These are phyloP conservation scores for Russula ochroleuca DNA, from an alignment of 768 basidiomycete species.

Conservation along the genomic window DNA sequence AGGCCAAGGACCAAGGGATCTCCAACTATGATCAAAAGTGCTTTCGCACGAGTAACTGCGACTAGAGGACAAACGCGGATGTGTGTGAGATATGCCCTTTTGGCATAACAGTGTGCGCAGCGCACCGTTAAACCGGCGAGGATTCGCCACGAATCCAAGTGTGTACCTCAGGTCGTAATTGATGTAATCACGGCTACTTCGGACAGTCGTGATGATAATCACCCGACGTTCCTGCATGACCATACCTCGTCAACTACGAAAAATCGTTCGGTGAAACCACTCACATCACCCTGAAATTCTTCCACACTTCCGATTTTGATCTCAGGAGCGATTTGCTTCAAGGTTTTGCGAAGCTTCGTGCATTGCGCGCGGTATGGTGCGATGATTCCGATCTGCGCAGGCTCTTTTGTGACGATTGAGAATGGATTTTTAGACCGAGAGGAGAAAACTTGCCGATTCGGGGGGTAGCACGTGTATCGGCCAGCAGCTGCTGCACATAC, in stretches of 20 bases:
- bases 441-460: conserved; percentile 38
- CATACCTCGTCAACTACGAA: background rate
- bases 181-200: conserved; percentile 34
- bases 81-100: background rate
- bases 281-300: conserved; percentile 57
- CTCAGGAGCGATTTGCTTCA: conserved; percentile 33
- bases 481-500: conserved; percentile 36
- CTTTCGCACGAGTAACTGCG: conserved; percentile 58
- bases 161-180: conserved; percentile 30
- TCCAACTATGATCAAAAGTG: conserved; percentile 56
- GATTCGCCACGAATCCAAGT: conserved; percentile 32
- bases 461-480: conserved; percentile 32
- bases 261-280: conserved; percentile 30
- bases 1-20: conserved; percentile 55
- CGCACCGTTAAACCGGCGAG: conserved; percentile 34
- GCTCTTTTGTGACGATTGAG: conserved; percentile 34
- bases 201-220: conserved; percentile 40
- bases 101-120: background rate
- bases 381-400: conserved; percentile 56
- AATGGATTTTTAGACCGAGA: background rate
- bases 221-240: conserved; percentile 38
- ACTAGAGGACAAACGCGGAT: conserved; percentile 36
- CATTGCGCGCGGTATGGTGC: conserved; percentile 59
- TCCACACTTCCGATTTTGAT: conserved; percentile 64
- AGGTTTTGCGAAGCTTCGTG: conserved; percentile 30